A percentile compares a stretch with the other conserved stretches of the same genome.
These are phyloP conservation scores for Rhizophagus sp. DNA, from an alignment of 192 early-diverging fungal species.

Conservation along the genomic window DNA sequence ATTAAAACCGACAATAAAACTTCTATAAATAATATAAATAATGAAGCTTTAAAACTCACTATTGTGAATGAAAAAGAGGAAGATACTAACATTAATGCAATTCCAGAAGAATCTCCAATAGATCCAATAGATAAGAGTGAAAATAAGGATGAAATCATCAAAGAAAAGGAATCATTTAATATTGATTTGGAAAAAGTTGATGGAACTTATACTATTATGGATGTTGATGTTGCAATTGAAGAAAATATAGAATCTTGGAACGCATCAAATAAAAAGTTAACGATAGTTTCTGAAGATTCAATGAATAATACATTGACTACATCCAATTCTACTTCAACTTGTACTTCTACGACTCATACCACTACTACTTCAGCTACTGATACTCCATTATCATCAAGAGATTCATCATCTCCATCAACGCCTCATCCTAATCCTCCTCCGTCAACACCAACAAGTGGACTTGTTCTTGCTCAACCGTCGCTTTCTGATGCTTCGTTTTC, in stretches of 20 bases:
- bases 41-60: background rate
- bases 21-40: background rate
- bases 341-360: background rate
- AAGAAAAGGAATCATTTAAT: background rate
- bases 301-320: background rate
- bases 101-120: too few species aligned
- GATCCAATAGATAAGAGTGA: background rate
- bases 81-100: too few species aligned
- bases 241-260: background rate
- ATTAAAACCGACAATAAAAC: background rate
- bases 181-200: background rate
- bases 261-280: background rate
- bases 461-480: background rate
- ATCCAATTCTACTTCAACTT: background rate
- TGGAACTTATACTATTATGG: background rate
- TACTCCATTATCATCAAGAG: conserved; percentile 8
- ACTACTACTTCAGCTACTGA: background rate
- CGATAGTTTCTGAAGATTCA: background rate
- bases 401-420: conserved; percentile 12
- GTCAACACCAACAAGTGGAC: background rate
- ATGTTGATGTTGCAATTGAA: background rate
- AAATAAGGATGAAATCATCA: background rate
- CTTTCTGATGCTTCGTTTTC: background rate
- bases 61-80: background rate
- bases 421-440: conserved; percentile 7